Evolutionary conservation across 495 filamentous ascomycete genomes (phyloP), one percentile per base, ranked within the genome.

Genomic region (Podospora anserina): DNA sequence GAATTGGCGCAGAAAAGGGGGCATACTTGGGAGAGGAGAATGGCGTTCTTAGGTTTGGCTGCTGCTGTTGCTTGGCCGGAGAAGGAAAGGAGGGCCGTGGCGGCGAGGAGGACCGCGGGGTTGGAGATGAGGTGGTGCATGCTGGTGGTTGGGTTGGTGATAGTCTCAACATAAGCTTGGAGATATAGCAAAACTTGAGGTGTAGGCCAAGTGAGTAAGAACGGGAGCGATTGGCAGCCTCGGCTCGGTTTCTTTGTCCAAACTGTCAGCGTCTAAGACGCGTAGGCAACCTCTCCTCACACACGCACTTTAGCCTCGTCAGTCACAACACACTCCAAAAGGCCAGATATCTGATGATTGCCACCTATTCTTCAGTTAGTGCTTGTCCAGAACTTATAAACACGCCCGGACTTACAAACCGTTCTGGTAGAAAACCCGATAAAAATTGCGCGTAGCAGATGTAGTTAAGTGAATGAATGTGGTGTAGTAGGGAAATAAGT

Each of bases 1-100:
- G 39, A 16, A 59, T 59, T 2, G 15, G 39, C 39, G 9, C 0
- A 13, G 39, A 49, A 9, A 49, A 18, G 4, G 44, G 64, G 59
- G 62, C 62, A 5, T 69, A 71, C 72, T 26, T 75, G 68, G 34
- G 75, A 77, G 23, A 77, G 70, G 56, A 77, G 71, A 65, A 76
- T 73, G 16, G 75, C 71, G 63, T 76, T 69, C 55, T 71, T 72
- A 20, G 73, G 70, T 32, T 65, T 67, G 44, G 73, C 68, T 34
- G 63, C 62, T 44, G 57, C 26, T 55, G 59, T 15, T 39, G 32
- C 16, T 55, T 28, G 26, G 1, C 66, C 53, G 27, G 66, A 53
- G 70, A 59, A 0, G 34, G 55, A n/a, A 34, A 62, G 55, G 56
- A 65, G 27, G 61, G 30, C 7, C 7, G 30, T 7, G 4, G 30